phyloP scores from a whole-genome alignment of 768 basidiomycete species.

The Gloeostereum incarnatum region DNA sequence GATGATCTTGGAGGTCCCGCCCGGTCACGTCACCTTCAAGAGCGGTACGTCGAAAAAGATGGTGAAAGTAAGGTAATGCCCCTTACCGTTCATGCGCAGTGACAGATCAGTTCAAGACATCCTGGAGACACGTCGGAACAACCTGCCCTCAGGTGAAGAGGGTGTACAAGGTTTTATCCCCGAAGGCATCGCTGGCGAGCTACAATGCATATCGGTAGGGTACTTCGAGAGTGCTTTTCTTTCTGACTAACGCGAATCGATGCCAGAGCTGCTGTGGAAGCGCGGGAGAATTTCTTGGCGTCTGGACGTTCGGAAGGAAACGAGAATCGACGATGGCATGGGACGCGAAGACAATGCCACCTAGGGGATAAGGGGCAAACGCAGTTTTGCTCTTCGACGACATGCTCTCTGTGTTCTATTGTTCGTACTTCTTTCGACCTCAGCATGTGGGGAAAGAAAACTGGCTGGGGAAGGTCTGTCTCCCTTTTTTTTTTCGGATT shows the following conservation, averaged over 20 bases:
- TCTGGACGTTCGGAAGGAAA: conserved; percentile 53
- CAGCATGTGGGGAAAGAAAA: conserved; percentile 57
- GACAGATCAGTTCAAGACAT: conserved; percentile 56
- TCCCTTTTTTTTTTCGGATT: neutral
- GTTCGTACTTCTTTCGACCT: conserved; percentile 57
- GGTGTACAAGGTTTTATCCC: conserved; percentile 55
- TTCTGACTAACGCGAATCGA: conserved; percentile 1
- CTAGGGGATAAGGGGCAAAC: conserved; percentile 54
- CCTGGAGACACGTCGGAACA: conserved; percentile 54
- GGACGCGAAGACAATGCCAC: conserved; percentile 55
- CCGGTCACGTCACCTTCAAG: conserved; percentile 51
- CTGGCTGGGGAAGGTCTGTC: conserved; percentile 58
- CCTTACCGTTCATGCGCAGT: conserved; percentile 23
- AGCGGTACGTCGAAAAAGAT: conserved; percentile 35
- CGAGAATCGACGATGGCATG: conserved; percentile 71
- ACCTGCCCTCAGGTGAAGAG: conserved; percentile 47
- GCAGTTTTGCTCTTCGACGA: conserved; percentile 42
- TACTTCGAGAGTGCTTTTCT: neutral
- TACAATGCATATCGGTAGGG: conserved; percentile 57
- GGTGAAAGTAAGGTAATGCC: neutral
- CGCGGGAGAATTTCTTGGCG: conserved; percentile 45
- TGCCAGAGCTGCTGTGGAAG: conserved; percentile 45
- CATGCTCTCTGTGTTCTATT: conserved; percentile 58
- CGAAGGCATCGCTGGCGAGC: conserved; percentile 35
- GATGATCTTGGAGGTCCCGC: conserved; percentile 49